Evolutionary conservation across 2,329 filamentous ascomycete species (phyloP).

Genomic region (Aspergillus cejpii): DNA sequence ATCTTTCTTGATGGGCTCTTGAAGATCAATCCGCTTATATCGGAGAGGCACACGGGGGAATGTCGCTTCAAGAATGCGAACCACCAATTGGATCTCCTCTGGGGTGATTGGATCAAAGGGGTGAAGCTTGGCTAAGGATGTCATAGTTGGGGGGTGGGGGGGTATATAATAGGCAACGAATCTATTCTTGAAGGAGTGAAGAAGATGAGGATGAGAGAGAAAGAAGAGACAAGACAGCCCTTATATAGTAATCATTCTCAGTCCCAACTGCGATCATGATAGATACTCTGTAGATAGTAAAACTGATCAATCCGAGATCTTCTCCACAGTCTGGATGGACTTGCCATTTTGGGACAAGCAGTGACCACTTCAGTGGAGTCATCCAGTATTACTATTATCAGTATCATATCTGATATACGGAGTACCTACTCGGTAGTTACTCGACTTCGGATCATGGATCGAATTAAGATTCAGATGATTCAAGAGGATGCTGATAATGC

Average conservation of each 20-base stretch:
- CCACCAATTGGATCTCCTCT: conserved; percentile 33
- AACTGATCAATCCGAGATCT: neutral
- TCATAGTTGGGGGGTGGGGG: conserved; percentile 10
- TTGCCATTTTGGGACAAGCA: conserved; percentile 22
- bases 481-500: no score
- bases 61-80: conserved; percentile 31
- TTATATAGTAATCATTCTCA: neutral
- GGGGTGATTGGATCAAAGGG: conserved; percentile 37
- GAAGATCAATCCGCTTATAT: conserved; percentile 61
- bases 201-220: neutral
- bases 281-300: no score
- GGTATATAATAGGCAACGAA: neutral
- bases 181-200: neutral
- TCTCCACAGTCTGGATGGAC: conserved; percentile 21
- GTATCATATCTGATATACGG: no score
- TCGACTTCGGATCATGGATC: no score
- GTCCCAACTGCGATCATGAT: no score
- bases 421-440: no score
- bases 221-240: neutral
- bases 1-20: conserved; percentile 57
- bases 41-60: conserved; percentile 36
- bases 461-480: no score
- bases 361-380: conserved; percentile 1
- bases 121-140: conserved; percentile 22
- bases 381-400: no score